Evolutionary conservation across 176 grass and related monocot species (phyloP).

Genomic region (Phoenix dactylifera): DNA sequence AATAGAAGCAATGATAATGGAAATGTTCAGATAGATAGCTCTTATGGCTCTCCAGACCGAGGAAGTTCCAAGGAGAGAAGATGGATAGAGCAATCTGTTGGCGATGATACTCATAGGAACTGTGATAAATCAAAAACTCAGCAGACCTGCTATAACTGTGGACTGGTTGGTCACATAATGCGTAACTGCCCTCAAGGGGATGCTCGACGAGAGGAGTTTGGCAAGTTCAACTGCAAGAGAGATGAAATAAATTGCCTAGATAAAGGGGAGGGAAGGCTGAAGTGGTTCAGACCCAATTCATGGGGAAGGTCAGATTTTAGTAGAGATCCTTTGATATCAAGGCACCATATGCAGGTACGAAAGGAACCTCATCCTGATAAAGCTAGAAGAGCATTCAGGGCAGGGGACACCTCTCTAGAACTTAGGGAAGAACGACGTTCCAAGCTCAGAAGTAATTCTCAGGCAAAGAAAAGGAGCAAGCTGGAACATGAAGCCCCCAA

Average conservation of each 20-base stretch:
- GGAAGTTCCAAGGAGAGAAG: slow-evolving; percentile 19
- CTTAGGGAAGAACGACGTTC: not conserved
- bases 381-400: not conserved
- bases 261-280: slow-evolving; percentile 17
- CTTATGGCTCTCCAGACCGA: slow-evolving; percentile 17
- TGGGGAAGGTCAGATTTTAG: slow-evolving; percentile 14
- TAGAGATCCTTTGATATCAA: slow-evolving; percentile 22
- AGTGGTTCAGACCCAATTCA: slow-evolving; percentile 18
- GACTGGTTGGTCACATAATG: slow-evolving; percentile 20
- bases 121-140: slow-evolving; percentile 26
- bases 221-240: slow-evolving; percentile 22
- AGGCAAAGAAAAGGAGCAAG: slow-evolving; percentile 23
- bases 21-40: slow-evolving; percentile 21
- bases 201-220: not conserved
- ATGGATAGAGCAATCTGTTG: slow-evolving; percentile 15
- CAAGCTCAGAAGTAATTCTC: slow-evolving; percentile 12
- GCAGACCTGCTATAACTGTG: slow-evolving; percentile 34
- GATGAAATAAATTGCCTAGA: slow-evolving; percentile 27
- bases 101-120: slow-evolving; percentile 14
- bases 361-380: slow-evolving; percentile 28
- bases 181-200: slow-evolving; percentile 15
- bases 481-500: not conserved
- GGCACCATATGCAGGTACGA: slow-evolving; percentile 9
- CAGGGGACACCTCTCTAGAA: slow-evolving; percentile 14
- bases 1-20: slow-evolving; percentile 23